Evolutionary conservation across 2,329 filamentous ascomycete species (phyloP).

Genomic region (Pseudocercospora cruenta): DNA sequence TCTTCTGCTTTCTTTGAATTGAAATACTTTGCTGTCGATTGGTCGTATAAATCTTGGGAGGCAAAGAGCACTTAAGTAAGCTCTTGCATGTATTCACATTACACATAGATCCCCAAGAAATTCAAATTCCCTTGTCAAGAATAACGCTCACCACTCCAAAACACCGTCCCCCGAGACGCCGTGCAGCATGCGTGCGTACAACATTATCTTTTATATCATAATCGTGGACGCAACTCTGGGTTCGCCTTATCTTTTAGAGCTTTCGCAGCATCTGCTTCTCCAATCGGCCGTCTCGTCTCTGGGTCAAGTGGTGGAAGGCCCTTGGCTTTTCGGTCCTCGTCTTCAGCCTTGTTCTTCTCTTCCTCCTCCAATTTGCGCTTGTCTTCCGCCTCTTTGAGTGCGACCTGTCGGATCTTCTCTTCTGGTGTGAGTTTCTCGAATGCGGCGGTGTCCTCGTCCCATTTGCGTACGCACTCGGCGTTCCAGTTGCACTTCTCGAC

Average conservation of each 20-base stretch:
- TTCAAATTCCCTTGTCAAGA: background rate
- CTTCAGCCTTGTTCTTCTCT: conserved; percentile 25
- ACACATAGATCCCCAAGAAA: background rate
- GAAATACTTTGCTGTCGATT: conserved; percentile 4
- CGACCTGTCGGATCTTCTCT: conserved; percentile 59
- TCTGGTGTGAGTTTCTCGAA: conserved; percentile 63
- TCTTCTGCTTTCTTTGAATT: background rate
- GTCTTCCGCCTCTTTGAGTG: conserved; percentile 30
- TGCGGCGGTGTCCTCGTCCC: conserved; percentile 66
- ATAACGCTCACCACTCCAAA: conserved; percentile 8
- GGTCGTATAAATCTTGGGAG: background rate
- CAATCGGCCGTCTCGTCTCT: conserved; percentile 6
- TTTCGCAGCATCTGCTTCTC: conserved; percentile 3
- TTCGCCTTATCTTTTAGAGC: conserved; percentile 1
- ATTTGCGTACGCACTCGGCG: conserved; percentile 63
- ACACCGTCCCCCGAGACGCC: background rate
- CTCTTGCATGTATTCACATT: conserved; percentile 4
- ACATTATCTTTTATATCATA: conserved; percentile 5
- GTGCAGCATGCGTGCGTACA: conserved; percentile 2
- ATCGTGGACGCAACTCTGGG: conserved; percentile 10
- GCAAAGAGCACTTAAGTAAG: conserved; percentile 7
- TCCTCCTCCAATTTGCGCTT: conserved; percentile 29
- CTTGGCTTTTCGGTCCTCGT: conserved; percentile 25
- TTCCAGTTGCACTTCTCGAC: conserved; percentile 75
- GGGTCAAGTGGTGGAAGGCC: conserved; percentile 19